Evolutionary conservation across 371 early-diverging fungal genomes (phyloP).

Genomic region (Rhizopus stolonifer): DNA sequence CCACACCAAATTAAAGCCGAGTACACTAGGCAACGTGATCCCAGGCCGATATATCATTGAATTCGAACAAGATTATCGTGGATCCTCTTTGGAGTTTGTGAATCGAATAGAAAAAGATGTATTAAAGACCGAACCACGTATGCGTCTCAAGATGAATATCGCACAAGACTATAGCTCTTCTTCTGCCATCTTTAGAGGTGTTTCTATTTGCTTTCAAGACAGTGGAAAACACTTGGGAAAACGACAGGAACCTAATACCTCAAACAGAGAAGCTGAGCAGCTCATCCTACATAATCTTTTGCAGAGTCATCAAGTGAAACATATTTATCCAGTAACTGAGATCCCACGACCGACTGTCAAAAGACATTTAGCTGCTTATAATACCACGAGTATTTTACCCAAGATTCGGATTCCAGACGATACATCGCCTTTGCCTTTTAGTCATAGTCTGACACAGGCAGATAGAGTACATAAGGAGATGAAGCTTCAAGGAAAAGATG

Average conservation of each 20-base stretch:
- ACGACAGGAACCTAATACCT: background rate
- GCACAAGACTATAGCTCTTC: conserved; percentile 28
- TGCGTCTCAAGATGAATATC: conserved; percentile 25
- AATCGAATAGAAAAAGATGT: conserved; percentile 22
- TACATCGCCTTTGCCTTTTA: conserved; percentile 9
- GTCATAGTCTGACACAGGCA: conserved; percentile 65
- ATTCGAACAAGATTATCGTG: conserved; percentile 25
- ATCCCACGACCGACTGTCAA: conserved; percentile 28
- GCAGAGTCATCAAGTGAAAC: conserved; percentile 25
- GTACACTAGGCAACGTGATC: conserved; percentile 21
- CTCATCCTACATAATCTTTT: conserved; percentile 15
- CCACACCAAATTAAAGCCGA: conserved; percentile 24
- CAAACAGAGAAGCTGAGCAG: conserved; percentile 3
- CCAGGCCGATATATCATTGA: conserved; percentile 42
- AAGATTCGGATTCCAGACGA: background rate
- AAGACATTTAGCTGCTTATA: background rate
- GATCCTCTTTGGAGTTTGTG: conserved; percentile 26
- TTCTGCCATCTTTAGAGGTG: conserved; percentile 34
- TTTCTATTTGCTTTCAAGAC: conserved; percentile 26
- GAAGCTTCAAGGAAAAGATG: conserved; percentile 58
- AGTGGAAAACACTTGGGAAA: background rate
- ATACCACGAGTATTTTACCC: background rate
- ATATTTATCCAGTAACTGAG: conserved; percentile 36
- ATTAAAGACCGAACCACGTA: conserved; percentile 10
- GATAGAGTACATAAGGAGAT: conserved; percentile 43